phyloP scores from a whole-genome alignment of 257 asterid genomes.

The Osmanthus fragrans region DNA sequence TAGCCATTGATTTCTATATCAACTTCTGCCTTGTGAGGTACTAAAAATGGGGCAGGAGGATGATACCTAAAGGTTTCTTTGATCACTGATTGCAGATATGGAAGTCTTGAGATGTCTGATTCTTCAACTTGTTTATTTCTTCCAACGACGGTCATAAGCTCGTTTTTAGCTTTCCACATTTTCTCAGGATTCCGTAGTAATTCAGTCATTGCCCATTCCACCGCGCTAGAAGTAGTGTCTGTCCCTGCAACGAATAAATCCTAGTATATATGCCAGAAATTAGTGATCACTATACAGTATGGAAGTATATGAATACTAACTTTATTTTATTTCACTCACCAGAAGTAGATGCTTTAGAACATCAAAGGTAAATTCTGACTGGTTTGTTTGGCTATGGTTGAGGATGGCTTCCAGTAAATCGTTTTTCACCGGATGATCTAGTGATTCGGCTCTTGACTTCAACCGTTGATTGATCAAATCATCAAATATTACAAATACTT shows the following conservation, averaged over 20 bases:
- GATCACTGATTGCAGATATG: not conserved
- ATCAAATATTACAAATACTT: not conserved
- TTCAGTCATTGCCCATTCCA: not conserved
- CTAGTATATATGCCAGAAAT: not conserved
- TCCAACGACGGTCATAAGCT: not conserved
- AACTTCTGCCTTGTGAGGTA: not conserved
- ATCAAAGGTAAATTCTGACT: not conserved
- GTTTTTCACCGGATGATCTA: not conserved
- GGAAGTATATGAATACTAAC: not conserved
- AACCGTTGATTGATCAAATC: not conserved
- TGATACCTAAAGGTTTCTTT: not conserved
- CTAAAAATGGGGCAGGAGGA: not conserved
- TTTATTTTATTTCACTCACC: not conserved
- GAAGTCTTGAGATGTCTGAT: not conserved
- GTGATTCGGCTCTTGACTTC: not conserved
- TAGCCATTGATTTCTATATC: not conserved
- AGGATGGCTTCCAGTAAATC: not conserved
- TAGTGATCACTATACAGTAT: not conserved
- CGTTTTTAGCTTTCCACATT: not conserved
- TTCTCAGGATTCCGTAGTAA: not conserved
- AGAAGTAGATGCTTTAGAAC: not conserved
- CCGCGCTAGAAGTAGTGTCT: not conserved
- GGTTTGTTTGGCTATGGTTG: not conserved
- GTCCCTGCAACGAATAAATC: not conserved
- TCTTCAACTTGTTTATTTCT: not conserved